A percentile compares a stretch with the other conserved stretches of the same genome.
phyloP scores from a whole-genome alignment of 805 yeast species.

The Saturnispora ahearnii region DNA sequence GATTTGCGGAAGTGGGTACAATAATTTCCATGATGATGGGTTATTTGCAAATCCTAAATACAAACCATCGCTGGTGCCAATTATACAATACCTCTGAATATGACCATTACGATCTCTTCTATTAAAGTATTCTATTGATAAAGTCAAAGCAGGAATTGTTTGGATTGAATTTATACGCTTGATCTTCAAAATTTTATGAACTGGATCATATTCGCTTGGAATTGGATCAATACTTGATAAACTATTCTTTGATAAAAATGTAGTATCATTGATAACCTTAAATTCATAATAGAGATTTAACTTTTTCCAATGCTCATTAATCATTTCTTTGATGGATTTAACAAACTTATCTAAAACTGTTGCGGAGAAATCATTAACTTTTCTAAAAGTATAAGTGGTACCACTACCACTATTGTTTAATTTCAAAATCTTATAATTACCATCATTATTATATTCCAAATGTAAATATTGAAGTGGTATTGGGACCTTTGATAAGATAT shows the following conservation, averaged over 20 bases:
- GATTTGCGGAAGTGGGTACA: conserved; percentile 44
- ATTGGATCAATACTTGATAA: conserved; percentile 12
- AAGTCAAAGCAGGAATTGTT: conserved; percentile 2
- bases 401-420: conserved; percentile 21
- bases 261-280: conserved; percentile 10
- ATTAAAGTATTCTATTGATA: conserved; percentile 11
- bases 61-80: conserved; percentile 60
- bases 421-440: conserved; percentile 14
- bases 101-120: not conserved
- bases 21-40: conserved; percentile 46
- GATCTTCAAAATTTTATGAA: not conserved
- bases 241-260: conserved; percentile 18
- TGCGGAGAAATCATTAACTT: conserved; percentile 18
- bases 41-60: conserved; percentile 39
- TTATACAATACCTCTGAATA: conserved; percentile 31
- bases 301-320: conserved; percentile 16
- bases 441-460: conserved; percentile 14
- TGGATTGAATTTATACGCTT: not conserved
- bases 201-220: conserved; percentile 5
- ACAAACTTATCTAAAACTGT: conserved; percentile 20
- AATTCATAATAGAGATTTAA: conserved; percentile 7
- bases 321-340: conserved; percentile 15
- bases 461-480: conserved; percentile 24
- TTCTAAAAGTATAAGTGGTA: conserved; percentile 14
- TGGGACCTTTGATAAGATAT: conserved; percentile 19